Evolutionary conservation across 495 filamentous ascomycete genomes (phyloP), one percentile per base, ranked within the genome.

Genomic region (Talaromyces stipitatus): DNA sequence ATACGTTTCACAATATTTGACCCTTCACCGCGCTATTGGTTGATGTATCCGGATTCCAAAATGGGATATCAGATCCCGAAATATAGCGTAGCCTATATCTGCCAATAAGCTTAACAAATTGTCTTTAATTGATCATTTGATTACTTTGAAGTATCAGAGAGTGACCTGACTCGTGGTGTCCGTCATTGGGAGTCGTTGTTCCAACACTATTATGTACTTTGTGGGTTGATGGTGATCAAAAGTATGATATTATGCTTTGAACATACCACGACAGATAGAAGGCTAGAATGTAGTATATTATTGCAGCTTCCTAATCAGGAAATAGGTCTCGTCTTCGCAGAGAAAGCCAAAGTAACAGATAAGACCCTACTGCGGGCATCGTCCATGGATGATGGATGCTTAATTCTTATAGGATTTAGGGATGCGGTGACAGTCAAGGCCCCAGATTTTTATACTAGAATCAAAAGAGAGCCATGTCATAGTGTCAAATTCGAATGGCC

Each of bases 51-150:
- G 43, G 61, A 70, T 75, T 66, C 72, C 72, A 59, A 63, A 70
- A 68, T 45, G 28, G 64, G 71, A 64, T 72, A 75, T 70, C 52
- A 27, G 60, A 62, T 75, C 72, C 72, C 67, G 66, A 26, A 51
- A 47, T n/a, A 10, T 47, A 41, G 41, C 10, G 4, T 20, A 24
- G 18, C 1, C 41, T 0, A 2, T 16, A 2, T 41, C 36, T 18
- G n/a, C 36, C 51, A 36, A 33, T 54, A 12, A 54, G 30, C 22
- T 9, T 20, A 7, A 16, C n/a, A 9, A 14, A 20, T 41, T 9
- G 9, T 29, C 12, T 16, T 3, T 36, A 18, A 16, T 18, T 41
- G 36, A 41, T 41, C 36, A 16, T 41, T 41, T 41, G 36, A 41
- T 16, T 10, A 41, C 11, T 41, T 8, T 41, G 9, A 18, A 41